Evolutionary conservation across 139 green algal species (phyloP).

Genomic region (Chlorella vulgaris): DNA sequence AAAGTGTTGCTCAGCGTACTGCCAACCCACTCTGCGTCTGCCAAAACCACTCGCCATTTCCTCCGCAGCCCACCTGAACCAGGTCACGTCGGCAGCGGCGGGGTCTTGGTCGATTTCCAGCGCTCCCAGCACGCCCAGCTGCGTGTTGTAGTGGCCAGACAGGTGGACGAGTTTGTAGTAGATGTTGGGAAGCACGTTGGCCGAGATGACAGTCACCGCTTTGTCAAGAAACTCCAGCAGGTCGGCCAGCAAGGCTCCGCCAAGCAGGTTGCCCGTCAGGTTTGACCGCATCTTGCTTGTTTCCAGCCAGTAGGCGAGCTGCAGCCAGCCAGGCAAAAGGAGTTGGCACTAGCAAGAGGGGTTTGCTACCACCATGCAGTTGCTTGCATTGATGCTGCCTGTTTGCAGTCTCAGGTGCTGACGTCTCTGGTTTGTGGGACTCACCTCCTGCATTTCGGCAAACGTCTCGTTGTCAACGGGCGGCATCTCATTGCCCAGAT

Average conservation of each 20-base stretch:
- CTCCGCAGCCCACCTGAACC: background rate
- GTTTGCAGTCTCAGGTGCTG: background rate
- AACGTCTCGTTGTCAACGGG: slow-evolving; percentile 5
- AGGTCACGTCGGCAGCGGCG: slow-evolving; percentile 9
- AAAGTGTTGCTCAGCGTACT: background rate
- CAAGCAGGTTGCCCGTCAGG: slow-evolving; percentile 54
- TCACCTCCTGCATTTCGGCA: slow-evolving; percentile 22
- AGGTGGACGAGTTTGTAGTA: slow-evolving; percentile 57
- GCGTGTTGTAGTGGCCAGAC: slow-evolving; percentile 62
- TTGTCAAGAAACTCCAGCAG: slow-evolving; percentile 28
- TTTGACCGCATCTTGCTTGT: slow-evolving; percentile 48
- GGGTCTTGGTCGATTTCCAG: slow-evolving; percentile 38
- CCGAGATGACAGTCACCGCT: background rate
- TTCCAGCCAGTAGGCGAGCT: slow-evolving; percentile 62
- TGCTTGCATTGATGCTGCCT: background rate
- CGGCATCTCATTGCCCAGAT: slow-evolving; percentile 28
- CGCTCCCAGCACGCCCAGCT: slow-evolving; percentile 55
- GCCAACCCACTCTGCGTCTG: background rate
- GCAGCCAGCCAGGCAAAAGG: background rate
- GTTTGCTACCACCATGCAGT: background rate
- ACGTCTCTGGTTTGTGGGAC: background rate
- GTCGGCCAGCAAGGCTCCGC: slow-evolving; percentile 48
- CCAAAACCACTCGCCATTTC: background rate
- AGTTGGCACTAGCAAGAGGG: background rate
- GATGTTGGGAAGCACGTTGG: background rate